A percentile compares a stretch with the other conserved stretches of the same genome.
Conservation (phyloP, 805 yeast species). For the Candida methanosorbosa region DNA sequence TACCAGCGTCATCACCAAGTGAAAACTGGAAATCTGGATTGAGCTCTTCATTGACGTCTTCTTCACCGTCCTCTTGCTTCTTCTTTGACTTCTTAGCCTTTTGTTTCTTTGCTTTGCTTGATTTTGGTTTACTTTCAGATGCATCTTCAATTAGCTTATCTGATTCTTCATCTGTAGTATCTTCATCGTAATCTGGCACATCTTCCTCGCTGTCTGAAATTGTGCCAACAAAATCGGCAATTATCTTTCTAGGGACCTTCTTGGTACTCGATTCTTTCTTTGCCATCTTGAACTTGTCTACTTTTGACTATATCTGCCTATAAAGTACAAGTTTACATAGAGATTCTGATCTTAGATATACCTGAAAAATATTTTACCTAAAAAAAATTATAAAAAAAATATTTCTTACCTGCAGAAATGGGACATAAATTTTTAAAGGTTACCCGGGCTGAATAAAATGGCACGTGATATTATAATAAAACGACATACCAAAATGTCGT, state of each 20-base stretch:
- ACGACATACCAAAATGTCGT: no score
- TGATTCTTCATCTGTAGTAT: slow-evolving; percentile 35
- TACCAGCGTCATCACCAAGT: slow-evolving; percentile 37
- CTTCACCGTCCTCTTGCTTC: slow-evolving; percentile 17
- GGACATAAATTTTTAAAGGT: no score
- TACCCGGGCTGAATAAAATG: no score
- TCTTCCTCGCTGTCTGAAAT: slow-evolving; percentile 74
- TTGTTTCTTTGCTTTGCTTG: slow-evolving; percentile 17
- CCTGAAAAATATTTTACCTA: no score
- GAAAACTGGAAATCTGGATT: slow-evolving; percentile 71
- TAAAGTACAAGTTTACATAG: no score
- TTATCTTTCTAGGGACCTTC: background rate
- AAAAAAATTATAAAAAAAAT: no score
- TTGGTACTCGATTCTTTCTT: background rate
- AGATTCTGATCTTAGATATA: no score
- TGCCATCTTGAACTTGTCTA: background rate
- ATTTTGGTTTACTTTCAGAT: slow-evolving; percentile 6
- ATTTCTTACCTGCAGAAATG: no score
- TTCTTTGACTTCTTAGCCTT: slow-evolving; percentile 21
- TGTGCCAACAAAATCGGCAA: slow-evolving; percentile 58
- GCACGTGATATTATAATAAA: no score
- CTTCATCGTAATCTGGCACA: slow-evolving; percentile 29
- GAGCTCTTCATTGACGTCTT: slow-evolving; percentile 39
- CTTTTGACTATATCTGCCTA: no score
- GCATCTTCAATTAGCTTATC: slow-evolving; percentile 5